These are phyloP conservation scores for Blastobotrys mokoenaii DNA, from an alignment of 805 yeast species.

Conservation along the genomic window DNA sequence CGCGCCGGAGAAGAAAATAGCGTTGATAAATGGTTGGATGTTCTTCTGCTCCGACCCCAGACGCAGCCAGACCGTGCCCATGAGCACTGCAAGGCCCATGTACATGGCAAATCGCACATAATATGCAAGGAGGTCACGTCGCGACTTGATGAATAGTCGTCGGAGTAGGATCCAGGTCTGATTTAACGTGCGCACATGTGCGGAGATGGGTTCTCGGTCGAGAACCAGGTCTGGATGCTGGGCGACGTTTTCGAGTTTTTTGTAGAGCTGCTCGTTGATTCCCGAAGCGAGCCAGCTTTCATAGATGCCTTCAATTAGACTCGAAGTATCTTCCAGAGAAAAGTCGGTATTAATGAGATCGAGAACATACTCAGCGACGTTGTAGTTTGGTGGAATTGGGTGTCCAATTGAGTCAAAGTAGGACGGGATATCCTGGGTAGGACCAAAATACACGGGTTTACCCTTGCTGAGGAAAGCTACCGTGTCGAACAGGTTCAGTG, in stretches of 20 bases:
- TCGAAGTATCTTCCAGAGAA: conserved; percentile 34
- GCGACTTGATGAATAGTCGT: conserved; percentile 28
- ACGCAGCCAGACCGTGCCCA: conserved; percentile 36
- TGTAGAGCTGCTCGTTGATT: neutral
- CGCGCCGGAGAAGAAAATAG: conserved; percentile 36
- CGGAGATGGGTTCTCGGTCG: neutral
- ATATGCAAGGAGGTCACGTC: conserved; percentile 32
- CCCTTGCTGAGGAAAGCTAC: conserved; percentile 62
- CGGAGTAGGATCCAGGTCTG: conserved; percentile 19
- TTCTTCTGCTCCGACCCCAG: conserved; percentile 20
- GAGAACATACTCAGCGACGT: conserved; percentile 55
- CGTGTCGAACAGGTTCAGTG: conserved; percentile 57
- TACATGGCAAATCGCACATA: conserved; percentile 34
- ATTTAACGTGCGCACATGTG: neutral
- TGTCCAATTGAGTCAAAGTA: conserved; percentile 45
- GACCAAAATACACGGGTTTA: conserved; percentile 38
- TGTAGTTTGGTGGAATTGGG: conserved; percentile 37
- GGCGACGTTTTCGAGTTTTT: neutral
- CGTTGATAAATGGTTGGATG: conserved; percentile 29
- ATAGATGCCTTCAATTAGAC: neutral
- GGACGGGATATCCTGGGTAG: conserved; percentile 34
- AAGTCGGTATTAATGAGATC: conserved; percentile 74
- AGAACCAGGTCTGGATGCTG: neutral
- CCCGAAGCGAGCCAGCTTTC: neutral
- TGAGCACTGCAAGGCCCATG: conserved; percentile 33